Percentiles rank a stretch among this genome's conserved stretches.
Evolutionary conservation across 495 filamentous ascomycete species (phyloP).

Genomic region (Elasticomyces elasticus): DNA sequence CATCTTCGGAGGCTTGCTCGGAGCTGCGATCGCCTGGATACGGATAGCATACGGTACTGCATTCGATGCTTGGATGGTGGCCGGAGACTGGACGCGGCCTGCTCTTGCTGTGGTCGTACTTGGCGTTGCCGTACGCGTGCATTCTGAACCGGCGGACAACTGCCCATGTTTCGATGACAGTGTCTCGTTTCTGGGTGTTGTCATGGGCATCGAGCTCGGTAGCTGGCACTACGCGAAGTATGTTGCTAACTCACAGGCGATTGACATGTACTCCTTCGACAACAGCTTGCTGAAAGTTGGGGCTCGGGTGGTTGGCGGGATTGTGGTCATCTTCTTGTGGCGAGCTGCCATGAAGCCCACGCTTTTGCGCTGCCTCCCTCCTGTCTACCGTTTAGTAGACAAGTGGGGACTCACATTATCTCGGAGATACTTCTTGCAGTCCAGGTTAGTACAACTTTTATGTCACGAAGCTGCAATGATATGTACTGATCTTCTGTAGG

Average conservation of each 20-base stretch:
- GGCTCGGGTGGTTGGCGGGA: constrained; percentile 63
- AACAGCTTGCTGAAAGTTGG: constrained; percentile 49
- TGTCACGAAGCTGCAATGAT: not conserved
- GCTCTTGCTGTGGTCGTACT: constrained; percentile 53
- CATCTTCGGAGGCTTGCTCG: constrained; percentile 63
- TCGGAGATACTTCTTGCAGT: constrained; percentile 78
- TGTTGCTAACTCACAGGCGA: constrained; percentile 35
- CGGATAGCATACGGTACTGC: constrained; percentile 61
- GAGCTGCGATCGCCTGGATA: constrained; percentile 53
- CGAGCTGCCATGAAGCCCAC: constrained; percentile 76
- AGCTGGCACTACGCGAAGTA: constrained; percentile 59
- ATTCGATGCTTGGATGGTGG: constrained; percentile 57
- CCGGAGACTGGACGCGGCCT: constrained; percentile 47
- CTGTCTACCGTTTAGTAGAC: constrained; percentile 78
- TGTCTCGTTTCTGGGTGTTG: constrained; percentile 82
- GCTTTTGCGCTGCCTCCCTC: constrained; percentile 66
- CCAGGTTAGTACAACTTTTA: constrained; percentile 55
- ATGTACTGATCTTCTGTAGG: constrained; percentile 27
- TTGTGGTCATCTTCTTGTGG: constrained; percentile 78
- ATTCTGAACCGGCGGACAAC: constrained; percentile 92
- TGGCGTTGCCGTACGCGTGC: constrained; percentile 68
- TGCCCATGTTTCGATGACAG: constrained; percentile 98
- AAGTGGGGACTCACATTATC: constrained; percentile 66
- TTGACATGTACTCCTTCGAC: constrained; percentile 38
- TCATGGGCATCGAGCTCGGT: constrained; percentile 68